A percentile compares a stretch with the other conserved stretches of the same genome.
Evolutionary conservation across 2,329 filamentous ascomycete genomes (phyloP).

Genomic region (Setomelanomma holmii): DNA sequence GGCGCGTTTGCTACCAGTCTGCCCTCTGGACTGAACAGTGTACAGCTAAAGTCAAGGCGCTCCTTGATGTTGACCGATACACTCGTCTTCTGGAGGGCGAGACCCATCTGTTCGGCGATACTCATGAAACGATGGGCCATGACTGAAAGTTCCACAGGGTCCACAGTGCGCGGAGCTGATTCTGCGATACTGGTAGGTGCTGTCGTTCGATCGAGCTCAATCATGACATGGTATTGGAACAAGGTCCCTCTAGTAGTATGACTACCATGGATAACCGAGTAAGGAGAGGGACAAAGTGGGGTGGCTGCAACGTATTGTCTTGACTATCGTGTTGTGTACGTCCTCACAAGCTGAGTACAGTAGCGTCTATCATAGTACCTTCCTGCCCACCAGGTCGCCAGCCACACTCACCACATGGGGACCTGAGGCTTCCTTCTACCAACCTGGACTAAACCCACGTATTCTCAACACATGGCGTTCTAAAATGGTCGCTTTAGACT

Average conservation of each 20-base stretch:
- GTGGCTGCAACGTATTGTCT: too few species aligned
- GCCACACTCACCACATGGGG: too few species aligned
- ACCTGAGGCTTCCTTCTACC: too few species aligned
- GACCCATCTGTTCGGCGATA: constrained; percentile 29
- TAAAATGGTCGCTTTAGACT: constrained; percentile 46
- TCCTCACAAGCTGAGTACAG: too few species aligned
- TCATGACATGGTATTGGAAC: constrained; percentile 41
- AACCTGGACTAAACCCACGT: too few species aligned
- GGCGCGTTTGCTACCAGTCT: constrained; percentile 35
- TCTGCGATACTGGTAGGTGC: not conserved
- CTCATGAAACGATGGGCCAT: constrained; percentile 31
- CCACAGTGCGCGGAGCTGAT: not conserved
- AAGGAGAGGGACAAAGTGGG: too few species aligned
- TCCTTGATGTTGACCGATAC: constrained; percentile 37
- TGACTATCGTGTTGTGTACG: too few species aligned
- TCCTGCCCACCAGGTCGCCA: too few species aligned
- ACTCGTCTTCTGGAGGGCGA: constrained; percentile 28
- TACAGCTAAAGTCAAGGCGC: constrained; percentile 34
- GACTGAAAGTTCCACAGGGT: constrained; percentile 15
- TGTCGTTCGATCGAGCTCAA: constrained; percentile 35
- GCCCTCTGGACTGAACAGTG: constrained; percentile 29
- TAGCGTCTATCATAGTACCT: too few species aligned
- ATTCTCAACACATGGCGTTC: too few species aligned
- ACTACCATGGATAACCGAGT: too few species aligned
- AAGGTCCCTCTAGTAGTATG: constrained; percentile 49